These are phyloP conservation scores for Trypanosoma theileri DNA, from an alignment of 208 protist genomes.

Conservation along the genomic window DNA sequence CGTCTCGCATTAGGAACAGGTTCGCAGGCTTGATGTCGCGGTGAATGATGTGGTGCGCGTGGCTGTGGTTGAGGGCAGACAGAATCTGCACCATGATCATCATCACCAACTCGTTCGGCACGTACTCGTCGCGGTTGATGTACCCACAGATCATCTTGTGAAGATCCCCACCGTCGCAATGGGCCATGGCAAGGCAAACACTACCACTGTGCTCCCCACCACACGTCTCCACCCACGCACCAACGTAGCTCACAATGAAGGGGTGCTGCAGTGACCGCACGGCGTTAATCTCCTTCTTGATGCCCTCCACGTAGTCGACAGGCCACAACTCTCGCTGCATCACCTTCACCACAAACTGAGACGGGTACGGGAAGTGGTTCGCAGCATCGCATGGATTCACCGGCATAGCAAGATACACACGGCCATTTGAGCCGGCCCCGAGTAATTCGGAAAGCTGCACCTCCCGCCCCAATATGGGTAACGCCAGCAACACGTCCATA, in stretches of 20 bases:
- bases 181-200: conserved; percentile 84
- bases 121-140: conserved; percentile 11
- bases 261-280: conserved; percentile 61
- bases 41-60: conserved; percentile 83
- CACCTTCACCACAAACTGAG: conserved; percentile 70
- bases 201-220: conserved; percentile 44
- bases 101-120: conserved; percentile 52
- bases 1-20: conserved; percentile 57
- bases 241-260: conserved; percentile 78
- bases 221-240: conserved; percentile 63
- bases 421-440: conserved; percentile 56
- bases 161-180: conserved; percentile 83
- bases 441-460: conserved; percentile 50
- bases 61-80: conserved; percentile 86
- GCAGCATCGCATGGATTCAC: conserved; percentile 16
- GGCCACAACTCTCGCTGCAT: conserved; percentile 53
- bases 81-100: conserved; percentile 81
- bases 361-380: conserved; percentile 39
- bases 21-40: conserved; percentile 93
- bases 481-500: conserved; percentile 8
- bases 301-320: conserved; percentile 28
- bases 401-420: conserved; percentile 48
- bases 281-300: conserved; percentile 57
- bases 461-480: conserved; percentile 43
- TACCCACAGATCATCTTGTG: conserved; percentile 56